phyloP scores from a whole-genome alignment of 495 filamentous ascomycete genomes.

The Astrothelium macrocarpum region DNA sequence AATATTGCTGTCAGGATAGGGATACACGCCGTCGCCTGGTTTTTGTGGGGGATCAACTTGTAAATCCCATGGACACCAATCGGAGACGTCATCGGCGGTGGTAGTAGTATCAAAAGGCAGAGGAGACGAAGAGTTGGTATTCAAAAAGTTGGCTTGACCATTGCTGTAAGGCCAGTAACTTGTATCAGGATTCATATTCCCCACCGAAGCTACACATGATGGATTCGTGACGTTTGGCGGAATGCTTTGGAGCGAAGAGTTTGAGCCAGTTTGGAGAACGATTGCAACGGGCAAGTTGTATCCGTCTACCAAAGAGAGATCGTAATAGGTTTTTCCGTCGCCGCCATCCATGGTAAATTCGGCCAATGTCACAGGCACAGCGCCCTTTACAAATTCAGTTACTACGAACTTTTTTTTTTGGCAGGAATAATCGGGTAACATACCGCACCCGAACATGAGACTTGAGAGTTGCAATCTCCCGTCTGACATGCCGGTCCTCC shows the following conservation, averaged over 20 bases:
- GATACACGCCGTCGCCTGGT: constrained; percentile 59
- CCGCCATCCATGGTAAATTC: constrained; percentile 61
- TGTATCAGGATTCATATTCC: constrained; percentile 38
- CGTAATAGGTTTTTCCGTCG: constrained; percentile 61
- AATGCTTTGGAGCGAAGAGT: constrained; percentile 45
- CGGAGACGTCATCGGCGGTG: constrained; percentile 40
- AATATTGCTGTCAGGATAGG: constrained; percentile 63
- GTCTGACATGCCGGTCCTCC: constrained; percentile 52
- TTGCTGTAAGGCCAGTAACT: constrained; percentile 36
- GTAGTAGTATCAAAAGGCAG: constrained; percentile 51
- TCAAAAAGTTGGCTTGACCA: constrained; percentile 27
- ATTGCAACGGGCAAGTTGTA: constrained; percentile 71
- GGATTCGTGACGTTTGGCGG: constrained; percentile 65
- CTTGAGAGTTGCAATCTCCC: constrained; percentile 60
- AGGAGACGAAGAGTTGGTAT: constrained; percentile 49
- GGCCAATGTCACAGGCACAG: constrained; percentile 57
- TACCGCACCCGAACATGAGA: constrained; percentile 57
- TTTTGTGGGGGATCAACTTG: constrained; percentile 53
- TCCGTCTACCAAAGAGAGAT: constrained; percentile 76
- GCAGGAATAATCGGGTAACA: constrained; percentile 20
- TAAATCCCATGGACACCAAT: constrained; percentile 71
- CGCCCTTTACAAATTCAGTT: constrained; percentile 39
- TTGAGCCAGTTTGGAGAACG: constrained; percentile 46
- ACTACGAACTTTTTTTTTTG: not conserved
- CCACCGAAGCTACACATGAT: constrained; percentile 57